Percentiles rank a stretch among this genome's conserved stretches.
Evolutionary conservation across 2,329 filamentous ascomycete genomes (phyloP).

Genomic region (Colletotrichum chlorophyti): DNA sequence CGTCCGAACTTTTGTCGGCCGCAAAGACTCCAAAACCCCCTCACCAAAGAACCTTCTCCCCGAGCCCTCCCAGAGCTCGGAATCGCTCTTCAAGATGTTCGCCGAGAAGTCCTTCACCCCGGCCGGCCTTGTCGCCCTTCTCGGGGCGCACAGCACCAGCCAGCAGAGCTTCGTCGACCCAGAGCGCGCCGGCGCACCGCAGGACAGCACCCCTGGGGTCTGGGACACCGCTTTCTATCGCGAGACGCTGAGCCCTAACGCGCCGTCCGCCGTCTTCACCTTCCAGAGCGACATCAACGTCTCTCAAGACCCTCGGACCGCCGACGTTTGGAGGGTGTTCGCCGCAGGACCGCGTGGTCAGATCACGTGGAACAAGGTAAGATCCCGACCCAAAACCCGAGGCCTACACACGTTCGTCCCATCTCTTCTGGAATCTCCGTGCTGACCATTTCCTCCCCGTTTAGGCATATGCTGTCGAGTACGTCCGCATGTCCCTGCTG

Average conservation of each 20-base stretch:
- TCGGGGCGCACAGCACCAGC: slow-evolving; percentile 61
- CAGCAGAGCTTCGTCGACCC: slow-evolving; percentile 54
- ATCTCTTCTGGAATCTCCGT: background rate
- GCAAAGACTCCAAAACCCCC: slow-evolving; percentile 49
- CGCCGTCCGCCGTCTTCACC: slow-evolving; percentile 46
- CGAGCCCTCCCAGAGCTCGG: slow-evolving; percentile 47
- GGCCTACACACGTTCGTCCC: background rate
- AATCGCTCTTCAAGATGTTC: slow-evolving; percentile 56
- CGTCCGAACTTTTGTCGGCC: slow-evolving; percentile 58
- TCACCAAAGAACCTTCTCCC: slow-evolving; percentile 52
- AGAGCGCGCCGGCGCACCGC: slow-evolving; percentile 48
- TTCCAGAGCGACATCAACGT: slow-evolving; percentile 51
- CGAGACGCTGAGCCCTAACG: slow-evolving; percentile 40
- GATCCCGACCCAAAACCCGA: slow-evolving; percentile 26
- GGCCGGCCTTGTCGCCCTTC: slow-evolving; percentile 57
- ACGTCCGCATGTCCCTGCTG: slow-evolving; percentile 60
- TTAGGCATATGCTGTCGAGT: slow-evolving; percentile 58
- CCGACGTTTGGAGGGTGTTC: slow-evolving; percentile 46
- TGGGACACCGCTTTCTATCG: slow-evolving; percentile 61
- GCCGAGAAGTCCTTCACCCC: slow-evolving; percentile 59
- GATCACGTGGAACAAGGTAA: slow-evolving; percentile 48
- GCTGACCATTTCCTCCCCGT: background rate
- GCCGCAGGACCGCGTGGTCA: slow-evolving; percentile 39
- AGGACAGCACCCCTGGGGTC: slow-evolving; percentile 58
- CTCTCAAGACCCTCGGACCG: slow-evolving; percentile 43